Evolutionary conservation across 345 rosid genomes (phyloP).

Genomic region (Salix arbutifolia): DNA sequence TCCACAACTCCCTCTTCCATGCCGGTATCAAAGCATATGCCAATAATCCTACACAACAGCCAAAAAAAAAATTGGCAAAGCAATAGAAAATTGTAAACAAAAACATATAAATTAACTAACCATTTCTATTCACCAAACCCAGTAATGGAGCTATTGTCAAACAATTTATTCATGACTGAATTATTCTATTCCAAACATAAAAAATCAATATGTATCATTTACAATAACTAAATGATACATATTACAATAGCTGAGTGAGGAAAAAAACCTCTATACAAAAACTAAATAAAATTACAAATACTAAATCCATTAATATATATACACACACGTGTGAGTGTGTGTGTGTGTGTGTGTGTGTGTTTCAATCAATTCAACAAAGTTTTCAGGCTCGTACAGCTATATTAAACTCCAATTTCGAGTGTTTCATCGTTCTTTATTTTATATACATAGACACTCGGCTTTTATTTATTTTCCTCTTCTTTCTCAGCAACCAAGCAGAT

Average conservation of each 20-base stretch:
- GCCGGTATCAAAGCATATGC: constrained; percentile 34
- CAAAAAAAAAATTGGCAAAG: not conserved
- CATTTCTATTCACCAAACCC: not conserved
- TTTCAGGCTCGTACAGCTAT: too few species aligned
- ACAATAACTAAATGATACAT: too few species aligned
- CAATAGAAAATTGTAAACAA: not conserved
- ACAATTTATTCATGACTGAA: not conserved
- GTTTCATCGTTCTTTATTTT: too few species aligned
- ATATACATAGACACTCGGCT: too few species aligned
- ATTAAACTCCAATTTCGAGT: too few species aligned
- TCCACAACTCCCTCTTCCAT: constrained; percentile 33
- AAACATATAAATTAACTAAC: not conserved
- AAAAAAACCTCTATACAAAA: too few species aligned
- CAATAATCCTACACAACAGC: constrained; percentile 14
- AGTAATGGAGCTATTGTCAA: not conserved
- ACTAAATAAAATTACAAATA: too few species aligned
- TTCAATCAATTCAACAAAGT: too few species aligned
- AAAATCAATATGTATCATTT: not conserved
- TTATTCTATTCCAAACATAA: not conserved
- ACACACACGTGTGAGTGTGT: too few species aligned
- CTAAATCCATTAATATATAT: too few species aligned
- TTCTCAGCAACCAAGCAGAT: constrained; percentile 15
- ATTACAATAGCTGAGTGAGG: too few species aligned
- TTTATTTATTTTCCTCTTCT: not conserved
- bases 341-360: too few species aligned